Conservation (phyloP, 1,284 basidiomycete species). For the Singerocomus rubriflavus region DNA sequence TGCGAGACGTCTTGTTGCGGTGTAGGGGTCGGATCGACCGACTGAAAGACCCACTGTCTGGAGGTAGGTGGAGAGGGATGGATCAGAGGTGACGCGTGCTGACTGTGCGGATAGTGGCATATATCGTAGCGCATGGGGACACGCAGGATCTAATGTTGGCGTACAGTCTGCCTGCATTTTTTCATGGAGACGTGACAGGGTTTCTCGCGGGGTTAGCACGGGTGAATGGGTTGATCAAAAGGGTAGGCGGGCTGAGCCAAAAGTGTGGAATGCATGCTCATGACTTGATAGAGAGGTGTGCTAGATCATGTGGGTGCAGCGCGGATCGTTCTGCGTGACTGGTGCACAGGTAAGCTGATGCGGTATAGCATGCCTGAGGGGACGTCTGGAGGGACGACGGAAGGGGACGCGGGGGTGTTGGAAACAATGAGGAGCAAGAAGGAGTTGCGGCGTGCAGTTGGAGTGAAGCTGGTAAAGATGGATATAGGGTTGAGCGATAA, state of each 20-base stretch:
- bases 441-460: slow-evolving; percentile 59
- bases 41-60: slow-evolving; percentile 79
- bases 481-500: slow-evolving; percentile 48
- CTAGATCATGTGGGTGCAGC: slow-evolving; percentile 80
- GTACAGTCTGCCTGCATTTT: slow-evolving; percentile 85
- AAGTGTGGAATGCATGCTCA: slow-evolving; percentile 6
- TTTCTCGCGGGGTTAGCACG: slow-evolving; percentile 87
- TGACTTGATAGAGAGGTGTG: slow-evolving; percentile 58
- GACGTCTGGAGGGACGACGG: slow-evolving; percentile 24
- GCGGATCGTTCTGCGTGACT: slow-evolving; percentile 85
- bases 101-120: slow-evolving; percentile 49
- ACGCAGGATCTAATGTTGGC: slow-evolving; percentile 85
- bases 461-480: slow-evolving; percentile 54
- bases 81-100: slow-evolving; percentile 9
- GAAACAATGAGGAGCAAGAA: slow-evolving; percentile 52
- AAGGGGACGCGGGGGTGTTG: slow-evolving; percentile 46
- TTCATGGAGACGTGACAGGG: slow-evolving; percentile 64
- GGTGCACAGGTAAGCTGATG: slow-evolving; percentile 78
- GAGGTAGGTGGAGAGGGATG: slow-evolving; percentile 45
- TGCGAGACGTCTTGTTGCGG: slow-evolving; percentile 72
- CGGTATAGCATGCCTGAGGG: slow-evolving; percentile 71
- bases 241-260: slow-evolving; percentile 44
- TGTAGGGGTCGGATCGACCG: slow-evolving; percentile 86
- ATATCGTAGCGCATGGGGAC: slow-evolving; percentile 72
- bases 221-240: slow-evolving; percentile 76